Percentiles rank a stretch among this genome's conserved stretches.
phyloP scores from a whole-genome alignment of 2,329 filamentous ascomycete species.

The Cryphonectria parasitica region DNA sequence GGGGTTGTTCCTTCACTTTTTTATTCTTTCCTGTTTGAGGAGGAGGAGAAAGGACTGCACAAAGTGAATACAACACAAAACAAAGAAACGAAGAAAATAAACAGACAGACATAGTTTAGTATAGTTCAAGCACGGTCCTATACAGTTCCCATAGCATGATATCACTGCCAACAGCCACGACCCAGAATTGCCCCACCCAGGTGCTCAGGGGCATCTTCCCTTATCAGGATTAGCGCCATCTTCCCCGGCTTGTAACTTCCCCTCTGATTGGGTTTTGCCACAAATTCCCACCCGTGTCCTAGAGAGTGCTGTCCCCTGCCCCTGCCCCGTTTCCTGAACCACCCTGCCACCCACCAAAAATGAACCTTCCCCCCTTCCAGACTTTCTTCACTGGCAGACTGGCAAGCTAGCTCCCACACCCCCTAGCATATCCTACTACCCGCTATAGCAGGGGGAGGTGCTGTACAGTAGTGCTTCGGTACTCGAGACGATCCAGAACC shows the following conservation, averaged over 20 bases:
- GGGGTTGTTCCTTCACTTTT: background rate
- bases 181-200: conserved; percentile 1
- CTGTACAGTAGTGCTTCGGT: background rate
- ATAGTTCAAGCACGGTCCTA: too few relatives aligned
- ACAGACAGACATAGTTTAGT: background rate
- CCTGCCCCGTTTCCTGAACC: background rate
- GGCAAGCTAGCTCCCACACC: too few relatives aligned
- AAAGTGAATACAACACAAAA: background rate
- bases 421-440: too few relatives aligned
- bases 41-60: background rate
- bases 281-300: background rate
- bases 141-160: background rate
- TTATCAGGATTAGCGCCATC: background rate
- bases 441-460: too few relatives aligned
- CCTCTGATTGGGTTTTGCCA: background rate
- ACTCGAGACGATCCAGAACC: background rate
- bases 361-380: background rate
- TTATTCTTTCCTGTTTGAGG: background rate
- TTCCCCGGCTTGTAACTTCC: background rate
- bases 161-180: background rate
- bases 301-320: background rate
- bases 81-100: background rate
- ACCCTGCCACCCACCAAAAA: background rate
- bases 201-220: background rate
- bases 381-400: background rate